Conservation (phyloP, 768 basidiomycete genomes). For the Epithele typhae region DNA sequence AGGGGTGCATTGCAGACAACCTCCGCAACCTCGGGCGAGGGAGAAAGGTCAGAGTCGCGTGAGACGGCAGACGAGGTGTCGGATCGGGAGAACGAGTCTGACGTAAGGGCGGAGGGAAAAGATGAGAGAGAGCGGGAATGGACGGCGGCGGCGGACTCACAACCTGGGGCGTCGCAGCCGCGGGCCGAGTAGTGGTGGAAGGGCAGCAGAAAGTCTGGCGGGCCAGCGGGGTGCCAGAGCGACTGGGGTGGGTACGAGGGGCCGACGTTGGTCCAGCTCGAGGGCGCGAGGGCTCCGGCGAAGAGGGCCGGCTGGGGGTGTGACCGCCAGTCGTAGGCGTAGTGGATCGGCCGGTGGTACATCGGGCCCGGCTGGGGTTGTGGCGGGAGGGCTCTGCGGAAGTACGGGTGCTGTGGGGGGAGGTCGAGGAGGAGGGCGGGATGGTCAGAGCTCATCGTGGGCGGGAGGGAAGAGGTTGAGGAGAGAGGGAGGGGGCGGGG, state of each 20-base stretch:
- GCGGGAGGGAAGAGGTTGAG: constrained; percentile 7
- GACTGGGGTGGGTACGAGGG: constrained; percentile 10
- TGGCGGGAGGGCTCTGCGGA: constrained; percentile 3
- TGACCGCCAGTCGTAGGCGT: constrained; percentile 5
- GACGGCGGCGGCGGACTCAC: constrained; percentile 18
- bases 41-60: constrained; percentile 21
- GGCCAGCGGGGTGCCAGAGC: constrained; percentile 12
- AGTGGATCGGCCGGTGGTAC: constrained; percentile 5
- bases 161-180: constrained; percentile 14
- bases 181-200: constrained; percentile 18
- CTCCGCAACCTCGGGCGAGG: constrained; percentile 33
- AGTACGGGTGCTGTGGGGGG: constrained; percentile 8
- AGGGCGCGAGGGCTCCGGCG: constrained; percentile 12
- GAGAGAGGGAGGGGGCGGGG: constrained; percentile 10
- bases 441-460: constrained; percentile 23
- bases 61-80: constrained; percentile 25
- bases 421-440: constrained; percentile 20
- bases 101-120: not conserved
- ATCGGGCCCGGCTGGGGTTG: constrained; percentile 6
- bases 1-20: constrained; percentile 67
- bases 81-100: constrained; percentile 41
- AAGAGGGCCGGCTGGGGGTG: constrained; percentile 11
- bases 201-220: constrained; percentile 14
- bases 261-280: constrained; percentile 11
- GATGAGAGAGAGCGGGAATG: not conserved